phyloP scores from a whole-genome alignment of 2,329 filamentous ascomycete genomes.

The Pestalotiopsis sp. region DNA sequence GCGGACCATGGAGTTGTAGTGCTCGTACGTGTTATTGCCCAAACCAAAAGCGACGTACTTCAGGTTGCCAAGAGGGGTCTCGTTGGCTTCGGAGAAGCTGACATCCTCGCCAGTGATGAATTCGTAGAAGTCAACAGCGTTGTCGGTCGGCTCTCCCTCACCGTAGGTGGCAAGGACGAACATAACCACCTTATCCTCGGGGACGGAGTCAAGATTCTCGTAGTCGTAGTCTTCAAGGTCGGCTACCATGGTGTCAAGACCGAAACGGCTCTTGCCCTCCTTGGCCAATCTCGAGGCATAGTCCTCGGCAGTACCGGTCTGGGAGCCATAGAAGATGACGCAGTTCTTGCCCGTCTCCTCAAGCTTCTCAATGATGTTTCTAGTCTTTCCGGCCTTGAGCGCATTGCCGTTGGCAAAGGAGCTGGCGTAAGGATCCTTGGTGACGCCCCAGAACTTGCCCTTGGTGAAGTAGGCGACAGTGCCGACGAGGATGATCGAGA shows the following conservation, averaged over 20 bases:
- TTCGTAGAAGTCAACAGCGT: conserved; percentile 98
- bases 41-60: conserved; percentile 95
- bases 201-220: conserved; percentile 85
- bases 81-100: conserved; percentile 74
- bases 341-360: conserved; percentile 96
- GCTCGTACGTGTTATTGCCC: conserved; percentile 99
- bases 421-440: conserved; percentile 85
- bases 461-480: conserved; percentile 98
- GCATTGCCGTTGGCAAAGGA: conserved; percentile 71
- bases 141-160: conserved; percentile 97
- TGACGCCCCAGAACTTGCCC: conserved; percentile 87
- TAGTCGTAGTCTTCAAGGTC: conserved; percentile 98
- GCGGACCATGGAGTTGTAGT: conserved; percentile 99
- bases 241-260: conserved; percentile 96
- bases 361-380: conserved; percentile 95
- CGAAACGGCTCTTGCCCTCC: conserved; percentile 95
- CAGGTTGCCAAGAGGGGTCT: conserved; percentile 77
- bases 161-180: conserved; percentile 98
- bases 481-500: conserved; percentile 80
- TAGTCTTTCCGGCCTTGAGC: conserved; percentile 78
- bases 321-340: conserved; percentile 97
- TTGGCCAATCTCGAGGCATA: conserved; percentile 96
- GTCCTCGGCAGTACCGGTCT: conserved; percentile 97
- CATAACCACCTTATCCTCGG: conserved; percentile 88
- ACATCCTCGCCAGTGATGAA: conserved; percentile 85